phyloP scores from a whole-genome alignment of 768 basidiomycete genomes.

The Mycena rebaudengoi region DNA sequence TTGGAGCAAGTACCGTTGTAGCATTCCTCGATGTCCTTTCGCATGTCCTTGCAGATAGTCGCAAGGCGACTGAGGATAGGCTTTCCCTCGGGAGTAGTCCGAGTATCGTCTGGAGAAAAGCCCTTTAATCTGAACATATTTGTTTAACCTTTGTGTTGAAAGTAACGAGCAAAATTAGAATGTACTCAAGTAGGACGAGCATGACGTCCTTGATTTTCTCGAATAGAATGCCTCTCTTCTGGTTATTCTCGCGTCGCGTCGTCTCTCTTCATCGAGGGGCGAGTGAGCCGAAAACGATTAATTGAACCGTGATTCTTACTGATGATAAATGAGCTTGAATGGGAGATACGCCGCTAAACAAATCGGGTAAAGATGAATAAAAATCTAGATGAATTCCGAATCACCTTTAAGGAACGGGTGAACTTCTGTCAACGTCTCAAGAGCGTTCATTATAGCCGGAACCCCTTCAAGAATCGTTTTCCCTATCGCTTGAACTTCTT shows the following conservation, averaged over 20 bases:
- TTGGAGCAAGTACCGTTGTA: slow-evolving; percentile 13
- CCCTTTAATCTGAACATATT: background rate
- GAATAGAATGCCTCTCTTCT: slow-evolving; percentile 7
- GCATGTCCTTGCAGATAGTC: slow-evolving; percentile 11
- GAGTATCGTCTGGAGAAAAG: slow-evolving; percentile 7
- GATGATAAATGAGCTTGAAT: slow-evolving; percentile 17
- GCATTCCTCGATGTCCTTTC: slow-evolving; percentile 19
- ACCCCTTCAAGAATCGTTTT: no score
- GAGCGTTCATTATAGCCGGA: no score
- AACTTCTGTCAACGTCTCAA: no score
- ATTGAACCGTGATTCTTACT: background rate
- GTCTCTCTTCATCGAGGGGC: slow-evolving; percentile 7
- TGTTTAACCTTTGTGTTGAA: background rate
- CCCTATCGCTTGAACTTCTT: no score
- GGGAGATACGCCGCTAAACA: slow-evolving; percentile 16
- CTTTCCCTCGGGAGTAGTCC: slow-evolving; percentile 4
- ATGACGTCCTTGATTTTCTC: slow-evolving; percentile 20
- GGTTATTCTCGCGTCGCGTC: slow-evolving; percentile 14
- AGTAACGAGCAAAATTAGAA: background rate
- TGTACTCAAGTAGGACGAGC: slow-evolving; percentile 15
- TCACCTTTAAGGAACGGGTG: no score
- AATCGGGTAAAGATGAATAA: background rate
- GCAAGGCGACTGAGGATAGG: slow-evolving; percentile 14
- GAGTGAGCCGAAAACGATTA: background rate
- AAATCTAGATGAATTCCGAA: no score